phyloP scores from a whole-genome alignment of 192 early-diverging fungal genomes.

The Endogone sp. region DNA sequence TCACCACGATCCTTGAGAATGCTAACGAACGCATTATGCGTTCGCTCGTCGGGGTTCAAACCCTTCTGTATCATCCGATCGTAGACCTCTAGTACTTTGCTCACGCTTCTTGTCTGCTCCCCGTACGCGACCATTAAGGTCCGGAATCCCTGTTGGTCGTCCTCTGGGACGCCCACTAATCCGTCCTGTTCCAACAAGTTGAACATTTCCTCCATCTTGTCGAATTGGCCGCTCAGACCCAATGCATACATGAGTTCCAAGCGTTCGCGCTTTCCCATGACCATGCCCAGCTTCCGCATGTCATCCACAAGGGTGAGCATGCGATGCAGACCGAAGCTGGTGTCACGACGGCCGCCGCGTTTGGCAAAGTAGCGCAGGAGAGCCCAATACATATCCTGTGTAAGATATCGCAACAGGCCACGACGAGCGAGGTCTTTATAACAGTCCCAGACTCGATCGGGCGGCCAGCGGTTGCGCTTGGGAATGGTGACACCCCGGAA shows the following conservation, averaged over 20 bases:
- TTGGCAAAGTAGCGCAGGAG: conserved; percentile 21
- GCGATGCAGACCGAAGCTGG: conserved; percentile 10
- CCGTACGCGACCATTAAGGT: conserved; percentile 16
- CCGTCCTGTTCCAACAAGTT: conserved; percentile 14
- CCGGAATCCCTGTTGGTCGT: conserved; percentile 11
- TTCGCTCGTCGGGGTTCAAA: conserved; percentile 48
- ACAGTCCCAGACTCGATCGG: conserved; percentile 27
- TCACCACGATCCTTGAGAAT: conserved; percentile 13
- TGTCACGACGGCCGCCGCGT: neutral
- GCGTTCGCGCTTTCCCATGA: conserved; percentile 19
- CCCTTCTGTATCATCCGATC: conserved; percentile 53
- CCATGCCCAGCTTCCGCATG: conserved; percentile 25
- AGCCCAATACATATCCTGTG: conserved; percentile 18
- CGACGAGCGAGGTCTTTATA: conserved; percentile 22
- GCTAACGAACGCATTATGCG: conserved; percentile 14
- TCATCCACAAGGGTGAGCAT: conserved; percentile 24
- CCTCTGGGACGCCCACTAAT: neutral
- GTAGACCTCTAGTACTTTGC: conserved; percentile 60
- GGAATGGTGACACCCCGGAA: conserved; percentile 7
- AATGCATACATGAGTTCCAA: conserved; percentile 23
- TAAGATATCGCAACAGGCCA: conserved; percentile 17
- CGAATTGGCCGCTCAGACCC: conserved; percentile 19
- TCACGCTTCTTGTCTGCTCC: conserved; percentile 11
- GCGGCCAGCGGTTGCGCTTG: conserved; percentile 6
- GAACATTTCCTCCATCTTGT: conserved; percentile 26